These are phyloP conservation scores for Dipteronia sinensis DNA, from an alignment of 345 rosid species.

Conservation along the genomic window DNA sequence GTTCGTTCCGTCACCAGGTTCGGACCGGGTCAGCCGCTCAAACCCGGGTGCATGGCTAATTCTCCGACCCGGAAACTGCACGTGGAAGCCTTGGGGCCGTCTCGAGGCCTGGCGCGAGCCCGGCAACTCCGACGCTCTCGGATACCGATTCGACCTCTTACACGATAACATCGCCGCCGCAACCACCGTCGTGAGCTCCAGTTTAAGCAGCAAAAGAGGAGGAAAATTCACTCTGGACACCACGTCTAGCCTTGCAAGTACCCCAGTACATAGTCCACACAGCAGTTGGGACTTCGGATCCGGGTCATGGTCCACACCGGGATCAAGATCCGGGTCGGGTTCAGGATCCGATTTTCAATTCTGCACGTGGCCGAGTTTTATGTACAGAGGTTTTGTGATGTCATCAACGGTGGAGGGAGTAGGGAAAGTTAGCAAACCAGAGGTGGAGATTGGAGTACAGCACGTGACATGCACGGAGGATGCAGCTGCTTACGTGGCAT, in stretches of 20 bases:
- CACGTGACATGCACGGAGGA: constrained; percentile 99
- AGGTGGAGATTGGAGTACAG: constrained; percentile 84
- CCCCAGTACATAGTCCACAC: constrained; percentile 73
- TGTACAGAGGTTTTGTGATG: constrained; percentile 79
- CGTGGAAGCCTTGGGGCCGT: constrained; percentile 98
- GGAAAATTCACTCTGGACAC: constrained; percentile 80
- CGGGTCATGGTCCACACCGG: constrained; percentile 41
- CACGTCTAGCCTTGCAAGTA: constrained; percentile 44
- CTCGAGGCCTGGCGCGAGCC: constrained; percentile 89
- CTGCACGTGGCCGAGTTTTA: constrained; percentile 28
- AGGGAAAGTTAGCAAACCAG: constrained; percentile 54
- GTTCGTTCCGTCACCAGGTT: constrained; percentile 86
- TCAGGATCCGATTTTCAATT: constrained; percentile 72
- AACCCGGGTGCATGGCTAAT: constrained; percentile 97
- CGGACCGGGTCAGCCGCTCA: constrained; percentile 74
- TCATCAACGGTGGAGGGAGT: constrained; percentile 74
- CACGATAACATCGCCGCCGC: constrained; percentile 52
- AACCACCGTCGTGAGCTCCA: constrained; percentile 41
- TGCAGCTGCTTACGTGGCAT: constrained; percentile 89
- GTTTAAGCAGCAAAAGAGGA: constrained; percentile 60
- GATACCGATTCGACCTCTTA: constrained; percentile 79
- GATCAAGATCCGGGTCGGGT: constrained; percentile 61
- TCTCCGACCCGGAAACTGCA: constrained; percentile 72
- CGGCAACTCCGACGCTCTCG: constrained; percentile 54
- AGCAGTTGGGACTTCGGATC: constrained; percentile 88